These are phyloP conservation scores for Beta macrorhiza DNA, from an alignment of 179 eudicot species.

Conservation along the genomic window DNA sequence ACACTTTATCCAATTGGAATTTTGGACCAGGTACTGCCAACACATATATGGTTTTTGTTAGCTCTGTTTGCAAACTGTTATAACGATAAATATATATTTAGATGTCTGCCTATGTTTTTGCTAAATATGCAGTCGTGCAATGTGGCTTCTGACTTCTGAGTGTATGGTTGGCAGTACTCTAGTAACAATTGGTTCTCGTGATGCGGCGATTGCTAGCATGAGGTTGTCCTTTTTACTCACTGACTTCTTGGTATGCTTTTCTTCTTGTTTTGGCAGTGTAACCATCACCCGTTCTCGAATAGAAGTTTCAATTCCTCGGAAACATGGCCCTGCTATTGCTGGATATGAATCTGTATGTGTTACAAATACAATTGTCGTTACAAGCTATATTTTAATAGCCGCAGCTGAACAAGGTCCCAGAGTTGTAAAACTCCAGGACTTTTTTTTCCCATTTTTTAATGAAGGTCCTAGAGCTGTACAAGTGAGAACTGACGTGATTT, in stretches of 20 bases:
- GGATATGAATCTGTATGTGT: conserved; percentile 89
- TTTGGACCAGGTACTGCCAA: no score
- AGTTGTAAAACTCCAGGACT: no score
- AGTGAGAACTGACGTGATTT: conserved; percentile 9
- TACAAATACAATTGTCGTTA: background rate
- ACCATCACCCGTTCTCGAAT: conserved; percentile 81
- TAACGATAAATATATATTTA: background rate
- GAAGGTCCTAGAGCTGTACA: background rate
- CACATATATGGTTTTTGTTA: background rate
- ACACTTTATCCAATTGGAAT: background rate
- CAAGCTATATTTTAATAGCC: background rate
- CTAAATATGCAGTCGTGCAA: background rate
- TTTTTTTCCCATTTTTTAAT: no score
- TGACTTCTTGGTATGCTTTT: background rate
- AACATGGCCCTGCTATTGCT: conserved; percentile 92
- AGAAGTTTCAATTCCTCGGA: conserved; percentile 90
- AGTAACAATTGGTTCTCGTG: background rate
- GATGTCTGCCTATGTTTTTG: background rate
- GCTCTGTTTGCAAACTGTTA: background rate
- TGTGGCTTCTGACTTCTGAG: background rate
- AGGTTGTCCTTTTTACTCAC: background rate
- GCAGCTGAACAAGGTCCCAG: background rate
- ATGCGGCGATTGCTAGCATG: background rate
- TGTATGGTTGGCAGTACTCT: background rate
- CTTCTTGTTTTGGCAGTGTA: conserved; percentile 43